Evolutionary conservation across 129 eudicot genomes (phyloP), one percentile per base, ranked within the genome.

Genomic region (Glebionis coronaria): DNA sequence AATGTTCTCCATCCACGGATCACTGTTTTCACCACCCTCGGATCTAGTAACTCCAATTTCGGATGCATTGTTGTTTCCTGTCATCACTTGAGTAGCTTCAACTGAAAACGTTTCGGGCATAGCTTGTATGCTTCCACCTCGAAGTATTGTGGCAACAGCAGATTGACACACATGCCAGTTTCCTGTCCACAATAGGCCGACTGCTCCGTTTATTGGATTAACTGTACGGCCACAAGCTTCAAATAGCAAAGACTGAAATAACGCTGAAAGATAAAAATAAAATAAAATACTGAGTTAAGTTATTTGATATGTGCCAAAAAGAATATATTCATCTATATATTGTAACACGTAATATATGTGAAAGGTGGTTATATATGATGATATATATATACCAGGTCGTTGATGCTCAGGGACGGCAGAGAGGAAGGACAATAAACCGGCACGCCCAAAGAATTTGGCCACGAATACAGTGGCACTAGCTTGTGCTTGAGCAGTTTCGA

Each of bases 101-200:
- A 0, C 49, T 3, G 72, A 19, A 44, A 74, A 57, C 23, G 58
- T n/a, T 10, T 81, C 72, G 35, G 66, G 71, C 76, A 76, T 61
- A 21, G 71, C 67, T 4, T 27, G 58, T 70, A 76, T 62, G 23
- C 27, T 76, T 47, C 96, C 94, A n/a, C 96, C 90, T 5, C 80
- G 77, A 35, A 89, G 83, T 18, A 89, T 84, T 0, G 90, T 86
- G 58, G 80, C 90, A 23, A 86, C 94, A 4, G 96, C 96, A 9
- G 83, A 67, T 44, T 81, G 88, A 56, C 96, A 89, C 15, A 81
- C 52, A 69, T 79, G 88, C 96, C 96, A 89, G 78, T 89, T 86
- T 12, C 96, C 96, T 3, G 88, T 81, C 90, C 84, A 77, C 18
- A 89, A 55, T 20, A 89, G 69, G 18, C 96, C 96, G 11, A 86